Conservation (phyloP, 2,329 filamentous ascomycete genomes). For the Chalaropsis ovoidea region DNA sequence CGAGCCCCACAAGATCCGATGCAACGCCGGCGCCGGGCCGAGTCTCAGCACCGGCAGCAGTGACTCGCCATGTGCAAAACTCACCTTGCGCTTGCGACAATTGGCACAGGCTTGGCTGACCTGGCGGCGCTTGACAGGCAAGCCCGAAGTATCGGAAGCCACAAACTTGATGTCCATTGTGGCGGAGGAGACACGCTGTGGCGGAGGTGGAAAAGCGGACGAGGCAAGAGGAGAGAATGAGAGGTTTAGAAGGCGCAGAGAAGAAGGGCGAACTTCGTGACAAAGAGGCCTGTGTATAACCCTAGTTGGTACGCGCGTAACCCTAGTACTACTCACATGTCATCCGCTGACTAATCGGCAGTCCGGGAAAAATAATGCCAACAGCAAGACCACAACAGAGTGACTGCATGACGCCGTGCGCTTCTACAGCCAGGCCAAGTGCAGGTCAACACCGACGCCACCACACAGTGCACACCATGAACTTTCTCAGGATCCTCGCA, state of each 20-base stretch:
- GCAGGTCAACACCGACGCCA: not conserved
- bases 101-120: conserved; percentile 47
- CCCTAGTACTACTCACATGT: not conserved
- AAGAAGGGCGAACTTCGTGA: not conserved
- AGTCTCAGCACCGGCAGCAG: not conserved
- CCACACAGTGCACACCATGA: not conserved
- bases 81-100: conserved; percentile 47
- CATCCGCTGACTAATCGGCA: not conserved
- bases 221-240: not conserved
- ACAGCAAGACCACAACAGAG: not conserved
- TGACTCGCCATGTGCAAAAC: conserved; percentile 18
- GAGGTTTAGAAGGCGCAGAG: not conserved
- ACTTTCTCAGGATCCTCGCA: conserved; percentile 8
- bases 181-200: not conserved
- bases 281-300: not conserved
- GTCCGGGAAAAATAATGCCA: not conserved
- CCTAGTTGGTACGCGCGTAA: not conserved
- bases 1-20: too few relatives aligned
- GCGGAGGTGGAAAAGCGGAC: not conserved
- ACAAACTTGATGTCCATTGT: conserved; percentile 22
- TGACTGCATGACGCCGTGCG: too few relatives aligned
- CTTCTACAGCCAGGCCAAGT: too few relatives aligned
- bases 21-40: not conserved
- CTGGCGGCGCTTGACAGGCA: conserved; percentile 51
- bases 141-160: conserved; percentile 31